Evolutionary conservation across 2,329 filamentous ascomycete species (phyloP).

Genomic region (Hirsutella thompsonii): DNA sequence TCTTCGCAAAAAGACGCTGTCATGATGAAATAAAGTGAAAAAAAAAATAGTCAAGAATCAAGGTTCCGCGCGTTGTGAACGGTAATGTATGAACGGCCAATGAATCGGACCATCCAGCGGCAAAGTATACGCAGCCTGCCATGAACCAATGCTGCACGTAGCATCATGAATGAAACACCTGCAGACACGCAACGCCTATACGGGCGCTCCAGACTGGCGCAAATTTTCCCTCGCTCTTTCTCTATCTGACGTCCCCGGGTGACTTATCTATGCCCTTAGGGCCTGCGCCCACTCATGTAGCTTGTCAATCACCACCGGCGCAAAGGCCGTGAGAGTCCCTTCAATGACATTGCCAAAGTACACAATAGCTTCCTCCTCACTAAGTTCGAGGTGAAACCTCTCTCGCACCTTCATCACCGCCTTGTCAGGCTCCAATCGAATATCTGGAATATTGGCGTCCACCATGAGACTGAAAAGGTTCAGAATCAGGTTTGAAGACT

Average conservation of each 20-base stretch:
- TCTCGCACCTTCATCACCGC: conserved; percentile 92
- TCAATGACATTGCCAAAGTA: conserved; percentile 84
- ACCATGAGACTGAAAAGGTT: conserved; percentile 97
- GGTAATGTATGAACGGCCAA: too few relatives aligned
- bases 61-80: too few relatives aligned
- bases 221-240: too few relatives aligned
- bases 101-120: too few relatives aligned
- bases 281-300: conserved; percentile 90
- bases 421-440: conserved; percentile 83
- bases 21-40: background rate
- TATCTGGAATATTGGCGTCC: conserved; percentile 92
- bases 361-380: conserved; percentile 81
- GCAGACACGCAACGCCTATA: too few relatives aligned
- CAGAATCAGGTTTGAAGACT: conserved; percentile 79
- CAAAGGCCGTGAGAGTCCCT: conserved; percentile 78
- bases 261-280: conserved; percentile 49
- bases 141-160: too few relatives aligned
- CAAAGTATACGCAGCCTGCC: too few relatives aligned
- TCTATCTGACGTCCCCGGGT: too few relatives aligned
- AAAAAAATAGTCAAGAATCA: background rate
- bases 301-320: conserved; percentile 88
- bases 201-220: too few relatives aligned
- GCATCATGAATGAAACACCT: too few relatives aligned
- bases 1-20: conserved; percentile 2
- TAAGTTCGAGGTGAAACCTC: conserved; percentile 81